Conservation (phyloP, 306 rosid species). For the Heteromeles arbutifolia region DNA sequence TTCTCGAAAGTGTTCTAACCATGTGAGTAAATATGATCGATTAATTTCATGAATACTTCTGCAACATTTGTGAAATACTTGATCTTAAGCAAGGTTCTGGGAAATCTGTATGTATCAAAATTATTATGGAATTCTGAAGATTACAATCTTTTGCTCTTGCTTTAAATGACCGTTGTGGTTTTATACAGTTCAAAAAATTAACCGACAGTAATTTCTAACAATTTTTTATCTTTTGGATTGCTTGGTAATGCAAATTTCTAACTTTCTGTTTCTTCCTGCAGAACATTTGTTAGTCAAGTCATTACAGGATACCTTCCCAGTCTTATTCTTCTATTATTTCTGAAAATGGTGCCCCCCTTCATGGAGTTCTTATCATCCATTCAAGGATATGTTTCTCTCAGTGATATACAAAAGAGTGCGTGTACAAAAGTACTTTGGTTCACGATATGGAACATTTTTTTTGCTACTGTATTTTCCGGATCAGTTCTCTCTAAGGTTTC, state of each 20-base stretch:
- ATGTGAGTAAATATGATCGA: conserved; percentile 44
- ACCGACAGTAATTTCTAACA: background rate
- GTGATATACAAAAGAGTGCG: conserved; percentile 81
- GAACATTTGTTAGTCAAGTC: conserved; percentile 64
- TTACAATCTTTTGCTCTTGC: background rate
- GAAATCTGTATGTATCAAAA: background rate
- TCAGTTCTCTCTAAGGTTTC: conserved; percentile 48
- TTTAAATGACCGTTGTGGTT: background rate
- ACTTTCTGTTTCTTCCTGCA: conserved; percentile 37
- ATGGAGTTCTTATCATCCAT: conserved; percentile 87
- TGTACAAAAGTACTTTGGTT: conserved; percentile 83
- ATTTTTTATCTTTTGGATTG: background rate
- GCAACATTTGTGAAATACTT: background rate
- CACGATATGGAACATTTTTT: conserved; percentile 86
- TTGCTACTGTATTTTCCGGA: conserved; percentile 92
- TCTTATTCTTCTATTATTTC: conserved; percentile 77
- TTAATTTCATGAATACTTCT: background rate
- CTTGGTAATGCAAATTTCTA: conserved; percentile 13
- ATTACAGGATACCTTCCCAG: conserved; percentile 96
- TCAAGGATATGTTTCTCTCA: conserved; percentile 75
- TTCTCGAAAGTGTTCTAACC: conserved; percentile 65
- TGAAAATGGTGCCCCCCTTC: conserved; percentile 73
- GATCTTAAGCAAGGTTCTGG: background rate
- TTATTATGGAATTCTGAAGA: background rate
- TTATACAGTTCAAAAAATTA: background rate